A percentile compares a stretch with the other conserved stretches of the same genome.
Evolutionary conservation across 495 filamentous ascomycete genomes (phyloP).

Genomic region (Podospora pseudocomata): DNA sequence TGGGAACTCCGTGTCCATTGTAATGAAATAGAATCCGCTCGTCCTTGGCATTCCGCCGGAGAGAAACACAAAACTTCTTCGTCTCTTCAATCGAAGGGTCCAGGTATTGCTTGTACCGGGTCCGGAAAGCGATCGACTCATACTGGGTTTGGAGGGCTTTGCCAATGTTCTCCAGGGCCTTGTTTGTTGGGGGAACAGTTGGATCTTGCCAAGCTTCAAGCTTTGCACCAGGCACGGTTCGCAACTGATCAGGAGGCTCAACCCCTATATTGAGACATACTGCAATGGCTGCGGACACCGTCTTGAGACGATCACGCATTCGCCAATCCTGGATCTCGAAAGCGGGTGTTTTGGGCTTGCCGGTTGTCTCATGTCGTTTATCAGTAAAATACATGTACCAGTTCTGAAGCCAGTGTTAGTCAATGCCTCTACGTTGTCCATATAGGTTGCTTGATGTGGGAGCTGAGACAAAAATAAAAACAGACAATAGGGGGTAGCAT

Average conservation of each 20-base stretch:
- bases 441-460: not conserved
- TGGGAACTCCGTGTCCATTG: conserved; percentile 97
- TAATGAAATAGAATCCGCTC: conserved; percentile 96
- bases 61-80: conserved; percentile 86
- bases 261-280: conserved; percentile 97
- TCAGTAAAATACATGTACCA: conserved; percentile 99
- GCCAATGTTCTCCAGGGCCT: conserved; percentile 89
- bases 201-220: conserved; percentile 98
- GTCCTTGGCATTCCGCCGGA: conserved; percentile 88
- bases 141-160: conserved; percentile 94
- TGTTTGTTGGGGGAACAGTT: conserved; percentile 69
- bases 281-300: conserved; percentile 87
- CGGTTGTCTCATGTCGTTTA: conserved; percentile 95
- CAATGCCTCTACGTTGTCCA: not conserved
- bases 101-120: conserved; percentile 92
- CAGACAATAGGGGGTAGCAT: no score
- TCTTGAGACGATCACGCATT: conserved; percentile 94
- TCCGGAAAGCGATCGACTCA: conserved; percentile 87
- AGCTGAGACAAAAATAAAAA: not conserved
- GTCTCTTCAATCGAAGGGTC: conserved; percentile 97
- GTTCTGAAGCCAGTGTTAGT: conserved; percentile 43
- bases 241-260: conserved; percentile 90
- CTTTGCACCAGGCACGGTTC: conserved; percentile 87
- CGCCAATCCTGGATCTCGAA: conserved; percentile 84
- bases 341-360: conserved; percentile 64